Base-by-base conservation (phyloP, 2,329 filamentous ascomycete genomes). In the Leptodontidium sp. region DNA sequence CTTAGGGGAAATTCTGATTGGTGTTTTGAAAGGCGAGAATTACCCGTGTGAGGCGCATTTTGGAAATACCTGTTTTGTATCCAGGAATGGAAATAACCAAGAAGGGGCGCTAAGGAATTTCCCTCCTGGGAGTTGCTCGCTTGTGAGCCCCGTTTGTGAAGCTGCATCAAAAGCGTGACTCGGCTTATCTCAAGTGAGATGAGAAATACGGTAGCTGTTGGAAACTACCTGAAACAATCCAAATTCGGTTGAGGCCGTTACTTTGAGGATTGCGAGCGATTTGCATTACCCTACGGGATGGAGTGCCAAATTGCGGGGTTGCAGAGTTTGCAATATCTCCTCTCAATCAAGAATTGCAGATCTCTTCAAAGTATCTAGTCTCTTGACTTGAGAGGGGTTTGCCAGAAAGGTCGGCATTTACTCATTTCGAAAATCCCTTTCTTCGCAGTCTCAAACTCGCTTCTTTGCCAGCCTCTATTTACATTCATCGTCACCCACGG, bases 101-200 rank as follows among this genome's bases (percentile, higher is more conserved):
- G 15, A 35, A 40, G 15, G 15, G 2, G 29, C 55, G 50, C 65
- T 67, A 67, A 45, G 14, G 47, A 67, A 67, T 67, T 67, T 21
- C 65, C 65, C 26, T 57, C 45, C 55, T 58, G 38, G 50, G 47
- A 21, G 6, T 38, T 17, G 1, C n/a, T 50, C 35, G 43, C 47
- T 52, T 52, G 38, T 40, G 8, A 12, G 2, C 38, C 38, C 38
- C 11, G 38, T 6, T 4, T 9, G 1, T 50, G 17, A 24, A 50
- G 45, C 49, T 14, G 6, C 9, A 29, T 12, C 49, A 29, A 29
- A 11, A 11, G 21, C 9, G 11, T 52, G 4, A 21, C 49, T 52
- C 8, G 7, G 24, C 7, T 8, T 21, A 4, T 21, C 47, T 24
- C 2, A 32, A 55, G 9, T 29, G 17, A 21, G 12, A 14, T 35